Conservation (phyloP, 2,329 filamentous ascomycete genomes). For the Sphaerulina musiva region DNA sequence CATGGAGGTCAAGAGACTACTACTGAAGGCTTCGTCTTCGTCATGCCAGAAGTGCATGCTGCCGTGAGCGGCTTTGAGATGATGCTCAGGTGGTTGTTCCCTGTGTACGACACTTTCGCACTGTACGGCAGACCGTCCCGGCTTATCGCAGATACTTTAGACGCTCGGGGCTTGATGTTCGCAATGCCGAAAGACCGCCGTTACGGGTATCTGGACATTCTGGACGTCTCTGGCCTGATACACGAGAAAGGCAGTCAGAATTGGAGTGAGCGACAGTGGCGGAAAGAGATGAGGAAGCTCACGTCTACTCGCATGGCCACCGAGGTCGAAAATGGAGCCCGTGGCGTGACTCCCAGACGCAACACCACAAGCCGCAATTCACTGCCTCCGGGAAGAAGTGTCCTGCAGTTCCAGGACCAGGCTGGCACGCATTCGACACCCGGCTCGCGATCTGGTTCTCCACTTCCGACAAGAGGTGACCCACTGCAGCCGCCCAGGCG, state of each 20-base stretch:
- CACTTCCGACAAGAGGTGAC: slow-evolving; percentile 24
- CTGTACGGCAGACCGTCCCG: slow-evolving; percentile 85
- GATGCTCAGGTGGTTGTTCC: slow-evolving; percentile 86
- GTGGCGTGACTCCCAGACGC: slow-evolving; percentile 35
- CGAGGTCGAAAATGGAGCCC: slow-evolving; percentile 21
- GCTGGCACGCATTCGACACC: slow-evolving; percentile 39
- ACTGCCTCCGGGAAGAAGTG: slow-evolving; percentile 31
- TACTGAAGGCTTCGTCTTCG: slow-evolving; percentile 90
- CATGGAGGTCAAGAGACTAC: slow-evolving; percentile 66
- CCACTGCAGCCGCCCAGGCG: slow-evolving; percentile 33
- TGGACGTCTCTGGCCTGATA: slow-evolving; percentile 77
- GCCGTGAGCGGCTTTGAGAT: slow-evolving; percentile 92
- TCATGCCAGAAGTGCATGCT: slow-evolving; percentile 93
- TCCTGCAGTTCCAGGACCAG: slow-evolving; percentile 40
- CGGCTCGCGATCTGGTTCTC: slow-evolving; percentile 41
- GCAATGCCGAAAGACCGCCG: slow-evolving; percentile 84
- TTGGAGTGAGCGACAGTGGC: slow-evolving; percentile 87
- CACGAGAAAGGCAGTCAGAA: slow-evolving; percentile 65
- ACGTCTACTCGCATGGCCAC: slow-evolving; percentile 69
- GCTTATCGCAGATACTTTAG: slow-evolving; percentile 78
- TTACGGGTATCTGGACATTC: slow-evolving; percentile 83
- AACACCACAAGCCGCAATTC: slow-evolving; percentile 37
- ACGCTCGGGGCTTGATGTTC: slow-evolving; percentile 91
- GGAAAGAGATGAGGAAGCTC: slow-evolving; percentile 78
- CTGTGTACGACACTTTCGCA: slow-evolving; percentile 85